phyloP scores from a whole-genome alignment of 768 basidiomycete genomes.

The Gloeopeniophorella convolvens region DNA sequence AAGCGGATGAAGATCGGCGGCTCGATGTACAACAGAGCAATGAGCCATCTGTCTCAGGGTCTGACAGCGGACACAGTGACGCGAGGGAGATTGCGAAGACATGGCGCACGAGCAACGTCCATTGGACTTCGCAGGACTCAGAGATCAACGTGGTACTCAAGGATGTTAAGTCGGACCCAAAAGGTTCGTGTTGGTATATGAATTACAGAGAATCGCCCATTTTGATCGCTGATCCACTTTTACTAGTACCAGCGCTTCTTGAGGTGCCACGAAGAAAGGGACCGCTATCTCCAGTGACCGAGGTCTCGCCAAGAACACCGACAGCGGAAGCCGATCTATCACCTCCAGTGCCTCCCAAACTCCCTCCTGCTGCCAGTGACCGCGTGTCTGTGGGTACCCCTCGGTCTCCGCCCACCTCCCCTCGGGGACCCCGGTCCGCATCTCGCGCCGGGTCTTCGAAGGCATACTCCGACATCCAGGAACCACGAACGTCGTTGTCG shows the following conservation, averaged over 20 bases:
- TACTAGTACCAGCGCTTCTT: not conserved
- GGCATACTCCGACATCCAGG: not conserved
- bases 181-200: not conserved
- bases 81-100: conserved; percentile 14
- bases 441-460: not conserved
- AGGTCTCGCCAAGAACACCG: not conserved
- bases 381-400: not conserved
- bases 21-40: not conserved
- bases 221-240: not conserved
- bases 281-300: not conserved
- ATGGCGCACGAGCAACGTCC: conserved; percentile 7
- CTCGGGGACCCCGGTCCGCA: too few species aligned
- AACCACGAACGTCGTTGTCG: not conserved
- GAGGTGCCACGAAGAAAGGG: too few species aligned
- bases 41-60: not conserved
- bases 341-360: not conserved
- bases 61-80: not conserved
- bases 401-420: not conserved
- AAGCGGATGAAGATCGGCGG: conserved; percentile 16
- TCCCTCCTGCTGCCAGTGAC: not conserved
- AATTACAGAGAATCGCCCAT: not conserved
- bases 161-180: not conserved
- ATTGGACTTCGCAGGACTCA: not conserved
- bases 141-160: not conserved
- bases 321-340: not conserved